Conservation (phyloP, 495 filamentous ascomycete species). For the Darksidea phi region DNA sequence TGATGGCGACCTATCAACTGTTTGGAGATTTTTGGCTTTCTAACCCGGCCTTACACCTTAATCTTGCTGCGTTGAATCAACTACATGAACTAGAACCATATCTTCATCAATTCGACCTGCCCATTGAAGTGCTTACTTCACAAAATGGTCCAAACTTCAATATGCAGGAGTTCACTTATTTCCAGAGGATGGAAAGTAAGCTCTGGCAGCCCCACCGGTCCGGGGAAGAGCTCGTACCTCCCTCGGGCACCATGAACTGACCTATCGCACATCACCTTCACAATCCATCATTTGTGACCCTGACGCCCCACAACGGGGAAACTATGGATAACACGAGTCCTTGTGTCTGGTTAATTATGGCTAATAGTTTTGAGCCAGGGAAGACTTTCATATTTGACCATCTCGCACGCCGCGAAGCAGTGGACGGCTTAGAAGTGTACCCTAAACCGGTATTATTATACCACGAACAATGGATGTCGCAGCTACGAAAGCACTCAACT, state of each 20-base stretch:
- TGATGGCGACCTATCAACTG: constrained; percentile 1
- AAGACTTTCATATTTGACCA: constrained; percentile 7
- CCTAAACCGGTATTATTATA: constrained; percentile 2
- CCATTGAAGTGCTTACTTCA: constrained; percentile 5
- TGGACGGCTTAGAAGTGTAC: constrained; percentile 11
- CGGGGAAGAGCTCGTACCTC: constrained; percentile 2
- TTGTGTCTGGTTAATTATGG: constrained; percentile 8
- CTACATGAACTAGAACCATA: constrained; percentile 4
- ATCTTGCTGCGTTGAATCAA: not conserved
- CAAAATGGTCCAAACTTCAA: not conserved
- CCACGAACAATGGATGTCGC: not conserved
- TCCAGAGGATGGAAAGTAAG: constrained; percentile 1
- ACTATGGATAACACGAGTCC: constrained; percentile 5
- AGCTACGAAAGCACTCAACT: constrained; percentile 4
- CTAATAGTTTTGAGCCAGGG: constrained; percentile 1
- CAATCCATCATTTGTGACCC: constrained; percentile 7
- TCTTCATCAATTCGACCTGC: constrained; percentile 1
- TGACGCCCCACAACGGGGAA: not conserved
- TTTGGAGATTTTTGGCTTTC: constrained; percentile 7
- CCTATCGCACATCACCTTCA: constrained; percentile 7
- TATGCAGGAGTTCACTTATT: not conserved
- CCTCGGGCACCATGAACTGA: constrained; percentile 1
- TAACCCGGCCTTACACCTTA: not conserved
- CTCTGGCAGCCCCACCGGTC: not conserved
- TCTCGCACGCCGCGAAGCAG: constrained; percentile 1